A percentile compares a stretch with the other conserved stretches of the same genome.
Evolutionary conservation across 495 filamentous ascomycete species (phyloP).

Genomic region (Penicillium cosmopolitanum): DNA sequence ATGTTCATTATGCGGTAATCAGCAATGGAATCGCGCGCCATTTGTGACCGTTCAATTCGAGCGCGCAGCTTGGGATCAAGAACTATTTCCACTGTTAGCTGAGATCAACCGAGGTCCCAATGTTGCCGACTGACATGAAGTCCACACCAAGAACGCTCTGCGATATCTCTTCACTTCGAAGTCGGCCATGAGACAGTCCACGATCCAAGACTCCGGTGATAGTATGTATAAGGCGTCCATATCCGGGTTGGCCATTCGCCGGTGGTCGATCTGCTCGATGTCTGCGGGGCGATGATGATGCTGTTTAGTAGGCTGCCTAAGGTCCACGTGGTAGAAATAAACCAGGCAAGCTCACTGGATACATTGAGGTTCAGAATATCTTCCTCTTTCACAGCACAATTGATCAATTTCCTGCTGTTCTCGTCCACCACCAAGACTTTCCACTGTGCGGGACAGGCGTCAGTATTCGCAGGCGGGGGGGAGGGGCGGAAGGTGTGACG

Average conservation of each 20-base stretch:
- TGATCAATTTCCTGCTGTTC: slow-evolving; percentile 74
- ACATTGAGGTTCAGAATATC: slow-evolving; percentile 95
- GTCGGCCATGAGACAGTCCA: slow-evolving; percentile 92
- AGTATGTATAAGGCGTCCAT: slow-evolving; percentile 96
- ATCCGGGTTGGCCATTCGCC: slow-evolving; percentile 72
- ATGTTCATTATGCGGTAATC: slow-evolving; percentile 75
- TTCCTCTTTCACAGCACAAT: slow-evolving; percentile 89
- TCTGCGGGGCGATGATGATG: slow-evolving; percentile 54
- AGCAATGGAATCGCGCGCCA: slow-evolving; percentile 72
- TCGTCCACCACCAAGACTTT: slow-evolving; percentile 92
- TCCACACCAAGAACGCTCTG: slow-evolving; percentile 81
- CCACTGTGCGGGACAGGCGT: slow-evolving; percentile 65
- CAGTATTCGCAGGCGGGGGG: slow-evolving; percentile 32
- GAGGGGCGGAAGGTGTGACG: slow-evolving; percentile 23
- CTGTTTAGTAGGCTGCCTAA: slow-evolving; percentile 34
- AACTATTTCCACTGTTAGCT: slow-evolving; percentile 42
- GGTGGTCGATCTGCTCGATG: slow-evolving; percentile 88
- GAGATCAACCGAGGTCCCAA: slow-evolving; percentile 11
- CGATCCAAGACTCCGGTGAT: slow-evolving; percentile 79
- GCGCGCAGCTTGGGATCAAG: slow-evolving; percentile 57
- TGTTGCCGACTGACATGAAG: slow-evolving; percentile 58
- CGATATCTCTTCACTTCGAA: slow-evolving; percentile 80
- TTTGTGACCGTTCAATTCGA: slow-evolving; percentile 59
- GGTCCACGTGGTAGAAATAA: not conserved
- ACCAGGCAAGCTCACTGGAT: slow-evolving; percentile 66